These are phyloP conservation scores for Conringia planisiliqua DNA, from an alignment of 345 rosid species.

Conservation along the genomic window DNA sequence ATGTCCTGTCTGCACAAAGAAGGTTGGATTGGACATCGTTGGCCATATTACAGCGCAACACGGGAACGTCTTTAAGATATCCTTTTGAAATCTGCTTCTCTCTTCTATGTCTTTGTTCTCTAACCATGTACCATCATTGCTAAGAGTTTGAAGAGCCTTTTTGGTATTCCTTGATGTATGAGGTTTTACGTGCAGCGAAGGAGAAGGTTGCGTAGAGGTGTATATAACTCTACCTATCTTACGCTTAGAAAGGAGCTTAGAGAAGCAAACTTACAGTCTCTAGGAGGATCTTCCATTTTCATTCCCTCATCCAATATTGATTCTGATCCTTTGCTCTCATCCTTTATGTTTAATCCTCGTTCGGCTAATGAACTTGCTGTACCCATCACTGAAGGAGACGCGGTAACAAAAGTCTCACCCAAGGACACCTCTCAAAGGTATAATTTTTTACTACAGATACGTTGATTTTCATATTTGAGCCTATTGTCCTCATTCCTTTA, in stretches of 20 bases:
- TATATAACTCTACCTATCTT: conserved; percentile 49
- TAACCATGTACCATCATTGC: background rate
- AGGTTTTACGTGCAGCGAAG: conserved; percentile 58
- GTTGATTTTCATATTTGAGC: background rate
- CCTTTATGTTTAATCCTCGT: conserved; percentile 56
- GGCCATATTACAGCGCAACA: conserved; percentile 74
- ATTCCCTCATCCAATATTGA: conserved; percentile 61
- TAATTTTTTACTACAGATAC: background rate
- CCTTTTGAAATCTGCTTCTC: conserved; percentile 30
- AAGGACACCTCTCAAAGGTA: conserved; percentile 47
- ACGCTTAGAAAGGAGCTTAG: conserved; percentile 57
- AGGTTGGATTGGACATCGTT: conserved; percentile 66
- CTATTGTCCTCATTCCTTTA: background rate
- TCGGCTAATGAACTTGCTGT: conserved; percentile 18
- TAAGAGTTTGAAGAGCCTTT: background rate
- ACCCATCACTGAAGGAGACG: conserved; percentile 33
- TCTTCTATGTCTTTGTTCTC: background rate
- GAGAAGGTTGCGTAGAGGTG: conserved; percentile 60
- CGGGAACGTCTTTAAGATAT: conserved; percentile 61
- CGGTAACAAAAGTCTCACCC: conserved; percentile 27
- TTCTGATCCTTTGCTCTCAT: conserved; percentile 85
- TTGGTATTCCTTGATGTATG: conserved; percentile 50
- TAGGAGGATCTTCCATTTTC: conserved; percentile 60
- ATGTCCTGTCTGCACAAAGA: conserved; percentile 67
- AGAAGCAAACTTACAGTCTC: conserved; percentile 75